A percentile compares a stretch with the other conserved stretches of the same genome.
phyloP scores from a whole-genome alignment of 2,329 filamentous ascomycete species.

The Daldinia eschscholtzii region DNA sequence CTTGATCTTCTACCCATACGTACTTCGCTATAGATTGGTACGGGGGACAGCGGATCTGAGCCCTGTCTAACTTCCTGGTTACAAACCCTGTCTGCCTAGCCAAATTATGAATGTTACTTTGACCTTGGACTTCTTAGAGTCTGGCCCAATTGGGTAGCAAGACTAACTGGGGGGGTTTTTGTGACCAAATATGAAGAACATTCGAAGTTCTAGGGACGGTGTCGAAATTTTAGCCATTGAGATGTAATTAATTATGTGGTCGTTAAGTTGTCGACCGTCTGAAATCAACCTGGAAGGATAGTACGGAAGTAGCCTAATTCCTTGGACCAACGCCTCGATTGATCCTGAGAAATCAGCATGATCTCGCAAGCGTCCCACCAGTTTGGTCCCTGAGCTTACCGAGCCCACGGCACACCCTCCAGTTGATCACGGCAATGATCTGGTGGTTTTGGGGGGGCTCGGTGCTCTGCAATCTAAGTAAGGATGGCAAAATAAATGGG shows the following conservation, averaged over 20 bases:
- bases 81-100: constrained; percentile 8
- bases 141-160: constrained; percentile 10
- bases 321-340: constrained; percentile 4
- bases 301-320: constrained; percentile 3
- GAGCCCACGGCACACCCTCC: constrained; percentile 39
- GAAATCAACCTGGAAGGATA: constrained; percentile 3
- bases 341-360: constrained; percentile 3
- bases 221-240: not conserved
- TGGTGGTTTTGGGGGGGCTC: constrained; percentile 12
- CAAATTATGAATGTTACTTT: not conserved
- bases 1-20: constrained; percentile 28
- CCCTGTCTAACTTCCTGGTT: constrained; percentile 1
- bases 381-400: constrained; percentile 42
- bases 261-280: constrained; percentile 8
- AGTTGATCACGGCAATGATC: constrained; percentile 19
- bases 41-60: constrained; percentile 17
- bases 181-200: constrained; percentile 1
- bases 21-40: constrained; percentile 5
- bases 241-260: not conserved
- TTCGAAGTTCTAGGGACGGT: not conserved
- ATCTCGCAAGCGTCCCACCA: constrained; percentile 30
- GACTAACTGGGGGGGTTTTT: constrained; percentile 6
- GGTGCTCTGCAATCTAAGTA: constrained; percentile 24
- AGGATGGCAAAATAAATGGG: constrained; percentile 23
- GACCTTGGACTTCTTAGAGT: constrained; percentile 17